Base-by-base conservation (phyloP, 345 rosid species). In the Adansonia digitata region DNA sequence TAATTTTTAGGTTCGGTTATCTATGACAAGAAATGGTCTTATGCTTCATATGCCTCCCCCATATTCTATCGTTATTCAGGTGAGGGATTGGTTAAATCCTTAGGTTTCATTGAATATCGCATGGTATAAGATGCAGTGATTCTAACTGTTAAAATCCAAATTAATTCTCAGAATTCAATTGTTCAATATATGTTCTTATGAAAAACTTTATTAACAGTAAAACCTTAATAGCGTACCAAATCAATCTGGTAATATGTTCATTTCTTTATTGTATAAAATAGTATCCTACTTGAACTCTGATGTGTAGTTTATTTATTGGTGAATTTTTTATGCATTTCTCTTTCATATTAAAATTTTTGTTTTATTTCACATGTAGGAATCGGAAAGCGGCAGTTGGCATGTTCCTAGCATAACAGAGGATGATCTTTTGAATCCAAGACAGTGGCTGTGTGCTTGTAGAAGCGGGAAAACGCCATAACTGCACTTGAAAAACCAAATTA, bases 31-130 rank as follows among this genome's bases (percentile, higher is more conserved):
- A 55, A 69, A 74, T 22, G 93, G 94, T 29, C 70, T 89, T 70
- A 71, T 35, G 34, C 81, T 95, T 4, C 89, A 78, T 73, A 91
- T 90, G 99, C 98, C 99, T 29, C 99, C 99, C 1, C 96, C 99
- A 8, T 95, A 90, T 84, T 95, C 99, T 20, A 90, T 84, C 56
- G 91, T 95, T 78, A 93, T 89, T 86, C 99, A 93, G 98, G 99
- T 94, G 64, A 60, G 43, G 22, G n/a, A 55, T 56, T 20, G 42
- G 35, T 37, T 29, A 51, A 37, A 18, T 55, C 20, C 56, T 20
- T 59, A 4, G 5, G 31, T 53, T n/a, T 7, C 3, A 14, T 22
- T 14, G 34, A 1, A 43, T 26, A 13, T 13, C n/a, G 0, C 5
- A 66, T 66, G 46, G 6, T 37, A 18, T 37, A 40, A 20, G n/a